These are phyloP conservation scores for Aspergillus carlsbadensis DNA, from an alignment of 495 filamentous ascomycete genomes.

Conservation along the genomic window DNA sequence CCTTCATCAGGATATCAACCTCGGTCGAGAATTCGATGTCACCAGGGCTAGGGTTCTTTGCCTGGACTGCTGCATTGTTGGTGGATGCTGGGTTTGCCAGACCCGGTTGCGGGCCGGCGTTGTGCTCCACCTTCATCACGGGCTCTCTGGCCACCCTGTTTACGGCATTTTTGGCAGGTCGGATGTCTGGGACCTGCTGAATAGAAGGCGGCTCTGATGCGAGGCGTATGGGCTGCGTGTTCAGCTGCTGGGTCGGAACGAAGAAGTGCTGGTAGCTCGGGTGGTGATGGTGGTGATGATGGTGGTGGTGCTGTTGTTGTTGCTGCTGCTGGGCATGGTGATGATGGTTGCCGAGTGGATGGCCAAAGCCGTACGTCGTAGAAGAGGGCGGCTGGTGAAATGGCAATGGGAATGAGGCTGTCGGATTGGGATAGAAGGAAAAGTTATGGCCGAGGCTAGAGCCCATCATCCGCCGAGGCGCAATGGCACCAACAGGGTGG, in stretches of 20 bases:
- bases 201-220: constrained; percentile 30
- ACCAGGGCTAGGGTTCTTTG: constrained; percentile 19
- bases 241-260: constrained; percentile 29
- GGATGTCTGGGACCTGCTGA: constrained; percentile 39
- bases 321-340: constrained; percentile 28
- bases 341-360: constrained; percentile 26
- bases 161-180: constrained; percentile 43
- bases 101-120: constrained; percentile 6
- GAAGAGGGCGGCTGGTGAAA: constrained; percentile 41
- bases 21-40: constrained; percentile 72
- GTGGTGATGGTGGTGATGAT: constrained; percentile 30
- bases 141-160: constrained; percentile 28
- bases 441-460: constrained; percentile 33
- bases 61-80: constrained; percentile 6
- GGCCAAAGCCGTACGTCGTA: constrained; percentile 34
- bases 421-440: constrained; percentile 40
- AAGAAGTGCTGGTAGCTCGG: constrained; percentile 33
- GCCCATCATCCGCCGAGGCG: constrained; percentile 39
- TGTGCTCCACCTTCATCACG: constrained; percentile 20
- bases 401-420: constrained; percentile 36
- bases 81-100: background rate
- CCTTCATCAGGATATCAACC: constrained; percentile 89
- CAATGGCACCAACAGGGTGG: constrained; percentile 37
- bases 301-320: constrained; percentile 21
- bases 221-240: constrained; percentile 32